These are phyloP conservation scores for Suillus sp. DNA, from an alignment of 768 basidiomycete species.

Conservation along the genomic window DNA sequence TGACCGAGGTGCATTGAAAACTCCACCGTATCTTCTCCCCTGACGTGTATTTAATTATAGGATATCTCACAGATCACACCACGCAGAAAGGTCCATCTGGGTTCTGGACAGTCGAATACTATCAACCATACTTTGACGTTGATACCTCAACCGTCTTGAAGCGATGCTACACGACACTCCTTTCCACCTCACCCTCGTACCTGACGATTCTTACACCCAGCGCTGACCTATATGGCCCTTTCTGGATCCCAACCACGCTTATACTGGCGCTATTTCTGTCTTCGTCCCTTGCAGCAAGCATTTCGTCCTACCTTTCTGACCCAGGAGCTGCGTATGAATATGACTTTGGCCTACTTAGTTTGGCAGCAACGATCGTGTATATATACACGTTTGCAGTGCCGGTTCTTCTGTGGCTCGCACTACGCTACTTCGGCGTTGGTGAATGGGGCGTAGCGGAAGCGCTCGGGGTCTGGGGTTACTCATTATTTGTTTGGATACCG, in stretches of 20 bases:
- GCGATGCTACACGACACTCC: constrained; percentile 76
- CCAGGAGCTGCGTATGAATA: constrained; percentile 64
- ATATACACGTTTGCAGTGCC: constrained; percentile 85
- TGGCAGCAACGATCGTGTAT: constrained; percentile 85
- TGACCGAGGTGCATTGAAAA: constrained; percentile 48
- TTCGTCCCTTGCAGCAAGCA: constrained; percentile 87
- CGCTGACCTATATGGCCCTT: constrained; percentile 82
- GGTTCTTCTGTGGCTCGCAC: constrained; percentile 76
- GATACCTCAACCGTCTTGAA: constrained; percentile 78
- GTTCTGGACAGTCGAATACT: constrained; percentile 85
- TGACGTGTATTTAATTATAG: constrained; percentile 36
- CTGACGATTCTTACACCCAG: constrained; percentile 58
- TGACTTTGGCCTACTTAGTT: constrained; percentile 82
- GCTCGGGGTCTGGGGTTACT: constrained; percentile 79
- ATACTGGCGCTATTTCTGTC: constrained; percentile 92
- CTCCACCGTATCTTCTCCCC: not conserved
- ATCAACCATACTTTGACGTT: constrained; percentile 87
- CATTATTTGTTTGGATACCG: constrained; percentile 86
- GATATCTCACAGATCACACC: constrained; percentile 62
- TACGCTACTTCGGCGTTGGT: constrained; percentile 84
- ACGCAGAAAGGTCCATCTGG: constrained; percentile 49
- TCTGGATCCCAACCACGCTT: constrained; percentile 97
- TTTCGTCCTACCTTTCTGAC: constrained; percentile 81
- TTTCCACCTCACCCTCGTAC: constrained; percentile 70
- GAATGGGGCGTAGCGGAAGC: constrained; percentile 91